Conservation (phyloP, 2,329 filamentous ascomycete species). For the Anthostomella pinea region DNA sequence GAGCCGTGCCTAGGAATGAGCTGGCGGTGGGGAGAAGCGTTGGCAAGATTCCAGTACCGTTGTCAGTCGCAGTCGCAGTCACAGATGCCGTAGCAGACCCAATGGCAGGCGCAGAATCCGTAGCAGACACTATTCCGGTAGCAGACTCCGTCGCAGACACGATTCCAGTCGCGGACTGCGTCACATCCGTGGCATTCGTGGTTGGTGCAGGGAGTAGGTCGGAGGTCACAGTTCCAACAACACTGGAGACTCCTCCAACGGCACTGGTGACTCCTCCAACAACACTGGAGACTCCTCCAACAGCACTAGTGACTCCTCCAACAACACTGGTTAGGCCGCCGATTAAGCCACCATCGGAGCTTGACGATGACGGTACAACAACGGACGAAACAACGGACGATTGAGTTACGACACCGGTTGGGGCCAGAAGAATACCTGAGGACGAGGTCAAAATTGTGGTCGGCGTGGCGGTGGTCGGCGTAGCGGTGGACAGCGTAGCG, state of each 20-base stretch:
- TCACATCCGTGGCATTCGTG: neutral
- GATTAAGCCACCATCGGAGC: constrained; percentile 19
- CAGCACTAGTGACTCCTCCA: constrained; percentile 13
- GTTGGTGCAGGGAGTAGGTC: too few species aligned
- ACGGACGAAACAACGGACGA: too few species aligned
- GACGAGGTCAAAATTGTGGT: constrained; percentile 17
- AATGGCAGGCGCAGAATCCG: too few species aligned
- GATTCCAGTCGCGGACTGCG: too few species aligned
- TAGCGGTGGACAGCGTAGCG: constrained; percentile 1
- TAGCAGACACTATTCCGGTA: too few species aligned
- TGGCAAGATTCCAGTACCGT: constrained; percentile 6
- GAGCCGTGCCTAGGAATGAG: constrained; percentile 17
- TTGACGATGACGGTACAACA: constrained; percentile 13
- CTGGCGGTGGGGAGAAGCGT: constrained; percentile 11
- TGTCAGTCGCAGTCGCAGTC: constrained; percentile 17
- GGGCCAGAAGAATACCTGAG: constrained; percentile 27
- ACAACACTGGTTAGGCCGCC: constrained; percentile 16
- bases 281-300: neutral
- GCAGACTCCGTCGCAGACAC: too few species aligned
- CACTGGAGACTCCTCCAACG: neutral
- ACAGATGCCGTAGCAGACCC: too few species aligned
- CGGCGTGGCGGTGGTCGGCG: constrained; percentile 8
- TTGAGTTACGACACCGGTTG: constrained; percentile 26
- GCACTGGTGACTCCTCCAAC: constrained; percentile 6
- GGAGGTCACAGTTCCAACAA: neutral